phyloP scores from a whole-genome alignment of 2,329 filamentous ascomycete genomes.

The Penicillium psychrosexuale region DNA sequence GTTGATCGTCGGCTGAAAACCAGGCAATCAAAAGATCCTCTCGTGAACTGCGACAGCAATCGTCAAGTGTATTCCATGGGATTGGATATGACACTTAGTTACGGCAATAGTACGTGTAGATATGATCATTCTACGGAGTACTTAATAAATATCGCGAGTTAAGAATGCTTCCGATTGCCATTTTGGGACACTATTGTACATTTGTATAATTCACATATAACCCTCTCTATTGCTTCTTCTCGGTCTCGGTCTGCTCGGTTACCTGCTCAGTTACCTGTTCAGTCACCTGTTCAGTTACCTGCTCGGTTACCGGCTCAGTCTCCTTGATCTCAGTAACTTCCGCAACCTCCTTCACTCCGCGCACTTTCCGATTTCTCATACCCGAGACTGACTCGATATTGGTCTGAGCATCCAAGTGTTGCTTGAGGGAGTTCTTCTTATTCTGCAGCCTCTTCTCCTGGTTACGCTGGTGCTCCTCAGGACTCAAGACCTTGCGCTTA shows the following conservation, averaged over 20 bases:
- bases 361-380: not conserved
- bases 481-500: slow-evolving; percentile 30
- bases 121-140: not conserved
- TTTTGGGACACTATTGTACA: not conserved
- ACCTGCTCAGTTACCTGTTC: not conserved
- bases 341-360: not conserved
- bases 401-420: not conserved
- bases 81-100: not conserved
- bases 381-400: not conserved
- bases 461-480: not conserved
- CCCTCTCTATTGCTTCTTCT: not conserved
- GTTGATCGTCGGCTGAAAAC: not conserved
- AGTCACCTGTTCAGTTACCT: too few relatives aligned
- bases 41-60: not conserved
- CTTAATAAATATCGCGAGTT: not conserved
- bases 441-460: not conserved
- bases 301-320: not conserved
- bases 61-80: not conserved
- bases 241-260: not conserved
- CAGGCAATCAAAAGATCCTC: not conserved
- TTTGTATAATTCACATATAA: not conserved
- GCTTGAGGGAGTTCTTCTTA: not conserved
- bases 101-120: not conserved
- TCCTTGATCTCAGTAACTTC: not conserved
- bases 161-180: not conserved